Percentiles rank a stretch among this genome's conserved stretches.
These are phyloP conservation scores for Penicillium cosmopolitanum DNA, from an alignment of 495 filamentous ascomycete species.

Conservation along the genomic window DNA sequence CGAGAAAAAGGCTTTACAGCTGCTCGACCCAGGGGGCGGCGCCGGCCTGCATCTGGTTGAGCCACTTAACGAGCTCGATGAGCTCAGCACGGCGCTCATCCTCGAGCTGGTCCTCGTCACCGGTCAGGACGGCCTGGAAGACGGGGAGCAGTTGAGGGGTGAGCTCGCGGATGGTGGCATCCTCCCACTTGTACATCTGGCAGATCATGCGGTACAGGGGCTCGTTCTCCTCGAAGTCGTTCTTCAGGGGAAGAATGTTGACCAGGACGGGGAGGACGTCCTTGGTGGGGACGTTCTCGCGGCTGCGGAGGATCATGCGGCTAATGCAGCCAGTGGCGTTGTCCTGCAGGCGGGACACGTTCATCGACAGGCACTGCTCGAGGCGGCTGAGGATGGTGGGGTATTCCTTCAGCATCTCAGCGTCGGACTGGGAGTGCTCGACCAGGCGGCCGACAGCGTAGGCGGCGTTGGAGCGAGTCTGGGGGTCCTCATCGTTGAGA, in stretches of 20 bases:
- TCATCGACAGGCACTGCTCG: conserved; percentile 77
- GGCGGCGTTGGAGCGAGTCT: conserved; percentile 92
- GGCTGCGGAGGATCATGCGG: conserved; percentile 86
- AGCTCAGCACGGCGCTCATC: conserved; percentile 74
- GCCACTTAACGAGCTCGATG: conserved; percentile 70
- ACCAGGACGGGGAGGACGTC: conserved; percentile 83
- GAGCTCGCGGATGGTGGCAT: conserved; percentile 72
- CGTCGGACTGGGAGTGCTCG: conserved; percentile 72
- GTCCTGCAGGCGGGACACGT: conserved; percentile 79
- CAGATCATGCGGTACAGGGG: conserved; percentile 87
- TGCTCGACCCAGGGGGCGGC: conserved; percentile 50
- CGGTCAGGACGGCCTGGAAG: conserved; percentile 77
- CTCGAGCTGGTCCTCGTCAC: conserved; percentile 82
- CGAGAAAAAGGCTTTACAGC: conserved; percentile 33
- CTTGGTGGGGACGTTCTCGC: conserved; percentile 73
- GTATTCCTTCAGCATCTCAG: conserved; percentile 72
- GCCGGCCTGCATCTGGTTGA: conserved; percentile 59
- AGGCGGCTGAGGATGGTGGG: conserved; percentile 77
- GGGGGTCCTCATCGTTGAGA: conserved; percentile 83
- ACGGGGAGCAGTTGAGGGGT: conserved; percentile 78
- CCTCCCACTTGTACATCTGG: conserved; percentile 75
- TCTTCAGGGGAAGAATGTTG: conserved; percentile 80
- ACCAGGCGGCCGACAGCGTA: conserved; percentile 87
- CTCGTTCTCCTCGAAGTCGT: conserved; percentile 96
- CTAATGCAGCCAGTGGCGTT: conserved; percentile 92